phyloP scores from a whole-genome alignment of 1,139 yeast genomes.

The Pichia sp. region DNA sequence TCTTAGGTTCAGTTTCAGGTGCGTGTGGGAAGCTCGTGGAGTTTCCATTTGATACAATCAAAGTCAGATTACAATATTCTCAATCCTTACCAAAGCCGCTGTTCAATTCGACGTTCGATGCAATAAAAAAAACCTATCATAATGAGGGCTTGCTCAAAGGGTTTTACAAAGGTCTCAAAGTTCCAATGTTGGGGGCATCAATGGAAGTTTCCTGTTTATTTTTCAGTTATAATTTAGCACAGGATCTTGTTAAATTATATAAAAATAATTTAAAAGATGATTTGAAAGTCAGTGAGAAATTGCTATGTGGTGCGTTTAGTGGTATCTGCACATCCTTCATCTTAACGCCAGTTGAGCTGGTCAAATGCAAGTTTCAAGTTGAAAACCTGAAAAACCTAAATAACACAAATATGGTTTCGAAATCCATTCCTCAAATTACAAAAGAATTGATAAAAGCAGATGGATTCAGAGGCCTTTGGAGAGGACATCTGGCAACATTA shows the following conservation, averaged over 20 bases:
- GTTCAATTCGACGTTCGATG: conserved; percentile 45
- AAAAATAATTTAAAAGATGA: conserved; percentile 14
- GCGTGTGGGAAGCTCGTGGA: conserved; percentile 78
- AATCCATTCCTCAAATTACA: conserved; percentile 29
- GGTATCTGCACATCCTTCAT: conserved; percentile 81
- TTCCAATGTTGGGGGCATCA: conserved; percentile 85
- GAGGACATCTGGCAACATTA: conserved; percentile 80
- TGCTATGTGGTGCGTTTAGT: conserved; percentile 68
- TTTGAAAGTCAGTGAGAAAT: conserved; percentile 18
- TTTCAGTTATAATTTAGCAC: conserved; percentile 47
- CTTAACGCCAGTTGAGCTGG: conserved; percentile 80
- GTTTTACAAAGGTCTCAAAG: conserved; percentile 58
- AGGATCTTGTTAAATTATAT: conserved; percentile 24
- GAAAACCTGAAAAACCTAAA: conserved; percentile 34
- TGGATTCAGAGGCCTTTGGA: conserved; percentile 70
- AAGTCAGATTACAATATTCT: conserved; percentile 74
- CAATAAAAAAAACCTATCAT: conserved; percentile 50
- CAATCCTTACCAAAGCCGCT: conserved; percentile 40
- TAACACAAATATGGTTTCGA: conserved; percentile 7
- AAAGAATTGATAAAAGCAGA: conserved; percentile 34
- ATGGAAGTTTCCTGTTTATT: conserved; percentile 74
- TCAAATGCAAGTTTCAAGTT: conserved; percentile 86
- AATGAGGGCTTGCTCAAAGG: conserved; percentile 60
- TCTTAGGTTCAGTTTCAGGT: conserved; percentile 55
- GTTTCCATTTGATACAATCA: conserved; percentile 88